Evolutionary conservation across 2,329 filamentous ascomycete species (phyloP).

Genomic region (Exserohilum rostratum): DNA sequence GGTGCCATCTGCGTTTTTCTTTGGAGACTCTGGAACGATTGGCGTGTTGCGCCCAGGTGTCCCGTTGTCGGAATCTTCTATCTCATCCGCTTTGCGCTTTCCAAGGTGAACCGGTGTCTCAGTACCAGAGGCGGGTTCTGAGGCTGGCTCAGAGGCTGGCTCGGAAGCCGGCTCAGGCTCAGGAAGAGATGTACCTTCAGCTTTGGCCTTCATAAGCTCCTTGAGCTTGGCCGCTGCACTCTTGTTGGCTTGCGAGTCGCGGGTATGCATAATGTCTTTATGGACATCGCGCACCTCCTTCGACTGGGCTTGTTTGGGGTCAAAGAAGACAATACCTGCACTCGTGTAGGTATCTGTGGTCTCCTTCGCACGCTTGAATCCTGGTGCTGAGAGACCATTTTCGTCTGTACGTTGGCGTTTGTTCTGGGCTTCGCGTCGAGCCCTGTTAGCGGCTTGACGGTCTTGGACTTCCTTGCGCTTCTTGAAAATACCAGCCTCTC

Average conservation of each 20-base stretch:
- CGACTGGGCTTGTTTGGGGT: conserved; percentile 46
- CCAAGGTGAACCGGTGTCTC: conserved; percentile 60
- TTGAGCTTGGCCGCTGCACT: conserved; percentile 89
- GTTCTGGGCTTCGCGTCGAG: conserved; percentile 57
- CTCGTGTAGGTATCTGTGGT: conserved; percentile 44
- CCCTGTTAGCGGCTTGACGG: conserved; percentile 74
- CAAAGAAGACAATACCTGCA: conserved; percentile 45
- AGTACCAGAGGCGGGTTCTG: conserved; percentile 42
- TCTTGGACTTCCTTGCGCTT: conserved; percentile 86
- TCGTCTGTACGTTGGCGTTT: conserved; percentile 43
- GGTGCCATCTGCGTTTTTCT: conserved; percentile 59
- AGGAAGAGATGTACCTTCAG: conserved; percentile 34
- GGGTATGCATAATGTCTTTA: conserved; percentile 86
- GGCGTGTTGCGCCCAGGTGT: conserved; percentile 67
- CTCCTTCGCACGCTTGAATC: conserved; percentile 45
- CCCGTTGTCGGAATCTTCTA: conserved; percentile 66
- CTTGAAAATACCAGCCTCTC: conserved; percentile 92
- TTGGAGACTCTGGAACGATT: conserved; percentile 53
- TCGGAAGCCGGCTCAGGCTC: conserved; percentile 29
- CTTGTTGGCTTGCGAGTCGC: conserved; percentile 79
- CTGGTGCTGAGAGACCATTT: conserved; percentile 26
- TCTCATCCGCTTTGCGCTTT: conserved; percentile 78
- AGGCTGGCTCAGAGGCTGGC: conserved; percentile 32
- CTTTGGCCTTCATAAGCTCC: conserved; percentile 65
- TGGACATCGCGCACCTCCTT: conserved; percentile 63